phyloP scores from a whole-genome alignment of 2,329 filamentous ascomycete species.

The Colletotrichum plurivorum region DNA sequence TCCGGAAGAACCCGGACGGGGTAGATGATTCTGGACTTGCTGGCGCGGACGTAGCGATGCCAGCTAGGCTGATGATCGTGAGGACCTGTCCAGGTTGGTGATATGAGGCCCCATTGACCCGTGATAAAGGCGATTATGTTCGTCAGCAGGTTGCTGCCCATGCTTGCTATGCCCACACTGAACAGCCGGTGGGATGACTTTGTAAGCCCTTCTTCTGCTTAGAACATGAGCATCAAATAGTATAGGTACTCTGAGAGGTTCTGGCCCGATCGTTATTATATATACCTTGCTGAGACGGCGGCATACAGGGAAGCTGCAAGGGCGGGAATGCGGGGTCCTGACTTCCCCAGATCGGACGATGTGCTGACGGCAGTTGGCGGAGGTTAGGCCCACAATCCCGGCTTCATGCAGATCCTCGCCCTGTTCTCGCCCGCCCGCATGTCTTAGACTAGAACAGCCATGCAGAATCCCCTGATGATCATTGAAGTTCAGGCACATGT shows the following conservation, averaged over 20 bases:
- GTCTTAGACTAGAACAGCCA: neutral
- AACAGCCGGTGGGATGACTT: neutral
- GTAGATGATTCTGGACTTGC: conserved; percentile 48
- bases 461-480: neutral
- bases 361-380: conserved; percentile 17
- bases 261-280: neutral
- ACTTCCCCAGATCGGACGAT: conserved; percentile 37
- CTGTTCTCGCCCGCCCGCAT: neutral
- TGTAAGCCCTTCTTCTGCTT: neutral
- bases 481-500: neutral
- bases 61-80: conserved; percentile 45
- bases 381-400: conserved; percentile 17
- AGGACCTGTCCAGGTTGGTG: neutral
- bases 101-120: conserved; percentile 19
- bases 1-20: conserved; percentile 50
- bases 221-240: too few relatives aligned
- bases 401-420: conserved; percentile 14
- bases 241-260: too few relatives aligned
- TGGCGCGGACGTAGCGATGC: conserved; percentile 57
- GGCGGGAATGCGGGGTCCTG: conserved; percentile 34
- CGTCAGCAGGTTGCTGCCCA: conserved; percentile 5
- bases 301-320: conserved; percentile 7
- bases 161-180: neutral
- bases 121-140: conserved; percentile 19
- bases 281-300: neutral